Conservation (phyloP, 768 basidiomycete species). For the Psilocybe cubensis region DNA sequence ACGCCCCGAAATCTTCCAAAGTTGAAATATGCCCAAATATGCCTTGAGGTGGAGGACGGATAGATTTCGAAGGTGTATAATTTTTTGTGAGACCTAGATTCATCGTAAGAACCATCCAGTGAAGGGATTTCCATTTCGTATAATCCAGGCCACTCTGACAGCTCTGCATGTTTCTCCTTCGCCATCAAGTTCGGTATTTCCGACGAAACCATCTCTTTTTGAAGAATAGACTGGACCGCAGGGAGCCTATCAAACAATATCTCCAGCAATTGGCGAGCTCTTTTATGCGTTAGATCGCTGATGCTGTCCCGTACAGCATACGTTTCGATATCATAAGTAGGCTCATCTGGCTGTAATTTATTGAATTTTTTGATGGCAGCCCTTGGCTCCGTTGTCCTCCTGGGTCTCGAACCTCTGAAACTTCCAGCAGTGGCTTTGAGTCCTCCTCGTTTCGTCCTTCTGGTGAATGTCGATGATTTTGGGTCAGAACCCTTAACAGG, state of each 20-base stretch:
- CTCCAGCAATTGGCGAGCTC: background rate
- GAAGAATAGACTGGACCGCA: background rate
- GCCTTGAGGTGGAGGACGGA: slow-evolving; percentile 25
- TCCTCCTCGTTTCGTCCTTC: too few species aligned
- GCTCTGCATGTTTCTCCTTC: background rate
- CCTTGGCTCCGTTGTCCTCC: too few species aligned
- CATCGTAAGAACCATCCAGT: slow-evolving; percentile 20
- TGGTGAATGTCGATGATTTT: too few species aligned
- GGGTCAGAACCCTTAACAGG: too few species aligned
- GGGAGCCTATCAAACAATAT: background rate
- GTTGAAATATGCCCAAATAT: slow-evolving; percentile 29
- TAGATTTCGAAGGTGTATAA: slow-evolving; percentile 24
- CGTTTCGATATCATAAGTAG: background rate
- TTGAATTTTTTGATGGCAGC: background rate
- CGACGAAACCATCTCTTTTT: background rate
- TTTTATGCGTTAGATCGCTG: background rate
- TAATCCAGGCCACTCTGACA: background rate
- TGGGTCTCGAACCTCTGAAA: too few species aligned
- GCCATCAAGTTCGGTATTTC: background rate
- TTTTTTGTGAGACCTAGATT: too few species aligned
- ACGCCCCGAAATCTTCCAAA: slow-evolving; percentile 28
- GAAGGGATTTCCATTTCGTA: slow-evolving; percentile 23
- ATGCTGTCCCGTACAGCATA: background rate
- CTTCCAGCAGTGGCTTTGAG: too few species aligned
- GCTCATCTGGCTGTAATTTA: background rate